Base-by-base conservation (phyloP, 1,284 basidiomycete genomes). In the Trichosporon ovoides region DNA sequence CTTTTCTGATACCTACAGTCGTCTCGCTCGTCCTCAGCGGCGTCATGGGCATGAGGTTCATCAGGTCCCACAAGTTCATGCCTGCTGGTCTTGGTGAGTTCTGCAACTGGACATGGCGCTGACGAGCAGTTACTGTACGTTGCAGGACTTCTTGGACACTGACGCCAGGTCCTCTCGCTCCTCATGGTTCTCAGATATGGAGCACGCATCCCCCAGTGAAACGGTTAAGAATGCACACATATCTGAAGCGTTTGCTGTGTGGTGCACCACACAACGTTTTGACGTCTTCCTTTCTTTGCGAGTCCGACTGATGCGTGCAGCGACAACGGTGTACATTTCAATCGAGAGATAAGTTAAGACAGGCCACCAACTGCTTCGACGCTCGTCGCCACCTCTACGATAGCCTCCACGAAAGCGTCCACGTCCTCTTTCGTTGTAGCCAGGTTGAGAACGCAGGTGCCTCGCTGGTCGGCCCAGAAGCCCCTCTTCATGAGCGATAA, bases 51-150 rank as follows among this genome's bases (percentile, higher is more conserved):
- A 62, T 57, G 38, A 59, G 69, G 18, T 69, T 71, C 58, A 40
- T 61, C 14, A 62, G 64, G 54, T 65, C 66, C 36, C 56, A 66
- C 43, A 75, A 75, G 64, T 72, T 75, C 54, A 73, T 73, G 71
- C 73, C 73, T 12, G 70, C 73, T 10, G 73, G 73, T 40, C 53
- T 75, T 55, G 66, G 72, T 72, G 53, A 63, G 72, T 68, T n/a
- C 3, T 20, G 11, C 18, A 13, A 13, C 2, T 10, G n/a, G n/a
- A 14, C 19, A 2, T n/a, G 22, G 12, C n/a, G 38, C 55, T 59
- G 52, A 58, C 49, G 7, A 14, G 3, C 52, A 58, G 59, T 62
- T 16, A 24, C 55, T n/a, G 57, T 56, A 38, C 5, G 60, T 53
- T 34, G 2, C 0, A 31, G 16, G 3, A 2, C 3, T 2, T 28